Evolutionary conservation across 306 rosid species (phyloP).

Genomic region (Myrica gale): DNA sequence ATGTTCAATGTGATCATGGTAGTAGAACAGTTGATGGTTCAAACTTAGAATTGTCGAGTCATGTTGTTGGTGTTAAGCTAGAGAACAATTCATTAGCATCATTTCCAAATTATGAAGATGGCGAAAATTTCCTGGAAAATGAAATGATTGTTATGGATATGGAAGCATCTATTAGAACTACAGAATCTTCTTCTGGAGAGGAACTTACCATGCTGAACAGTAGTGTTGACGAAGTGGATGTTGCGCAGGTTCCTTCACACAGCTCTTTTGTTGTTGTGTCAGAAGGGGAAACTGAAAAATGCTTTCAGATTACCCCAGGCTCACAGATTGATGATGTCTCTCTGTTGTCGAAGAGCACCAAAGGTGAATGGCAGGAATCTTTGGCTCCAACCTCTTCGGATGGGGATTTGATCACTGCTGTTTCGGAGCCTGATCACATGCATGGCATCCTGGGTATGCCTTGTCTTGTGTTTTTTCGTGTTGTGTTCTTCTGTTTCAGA

Average conservation of each 20-base stretch:
- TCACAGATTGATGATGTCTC: conserved; percentile 40
- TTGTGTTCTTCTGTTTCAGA: neutral
- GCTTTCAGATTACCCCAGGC: conserved; percentile 27
- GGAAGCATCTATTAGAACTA: conserved; percentile 37
- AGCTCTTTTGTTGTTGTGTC: conserved; percentile 37
- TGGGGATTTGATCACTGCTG: conserved; percentile 41
- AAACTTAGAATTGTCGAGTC: conserved; percentile 36
- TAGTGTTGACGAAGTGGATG: conserved; percentile 37
- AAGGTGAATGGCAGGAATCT: conserved; percentile 46
- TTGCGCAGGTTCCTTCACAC: conserved; percentile 30
- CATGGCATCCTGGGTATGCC: conserved; percentile 54
- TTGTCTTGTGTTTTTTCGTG: conserved; percentile 17
- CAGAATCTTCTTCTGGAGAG: conserved; percentile 42
- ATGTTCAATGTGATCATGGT: conserved; percentile 31
- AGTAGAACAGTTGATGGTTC: conserved; percentile 42
- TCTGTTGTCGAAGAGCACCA: conserved; percentile 35
- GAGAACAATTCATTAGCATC: conserved; percentile 37
- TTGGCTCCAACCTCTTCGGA: conserved; percentile 35
- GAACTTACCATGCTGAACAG: conserved; percentile 32
- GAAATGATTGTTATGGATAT: conserved; percentile 34
- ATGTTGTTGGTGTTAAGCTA: conserved; percentile 29
- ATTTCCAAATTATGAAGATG: conserved; percentile 27
- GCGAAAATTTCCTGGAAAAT: conserved; percentile 37
- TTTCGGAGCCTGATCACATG: conserved; percentile 39
- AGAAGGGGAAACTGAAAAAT: conserved; percentile 45